Base-by-base conservation (phyloP, 805 yeast species). In the Cyberlindnera petersonii region DNA sequence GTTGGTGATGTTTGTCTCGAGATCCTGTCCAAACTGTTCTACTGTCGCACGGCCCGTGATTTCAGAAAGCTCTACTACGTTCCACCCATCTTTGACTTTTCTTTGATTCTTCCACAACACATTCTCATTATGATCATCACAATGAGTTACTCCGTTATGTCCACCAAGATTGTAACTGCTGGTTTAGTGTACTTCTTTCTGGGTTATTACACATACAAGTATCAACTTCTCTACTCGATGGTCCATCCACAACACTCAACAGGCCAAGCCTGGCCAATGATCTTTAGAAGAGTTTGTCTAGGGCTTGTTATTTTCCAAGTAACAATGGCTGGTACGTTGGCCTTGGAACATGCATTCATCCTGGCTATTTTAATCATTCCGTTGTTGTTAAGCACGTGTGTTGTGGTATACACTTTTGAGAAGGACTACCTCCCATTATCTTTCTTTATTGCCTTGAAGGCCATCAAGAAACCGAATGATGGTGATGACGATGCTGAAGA, bases 171-270 rank as follows among this genome's bases (percentile, higher is more conserved):
- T 41, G 69, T 93, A 42, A 74, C 86, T 3, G 86, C 95, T 18
- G 97, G 98, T 0, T 64, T 88, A 38, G 71, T 83, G 2, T 91
- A 93, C 60, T 91, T 93, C 59, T 61, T 85, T 6, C 64, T 87
- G 37, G 97, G 98, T 0, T 91, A 78, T 60, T 82, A 79, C 56
- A 95, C 91, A 4, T 87, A 80, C 71, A 91, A 91, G 61, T 91
- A 89, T 61, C 96, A 88, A 61, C 69, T 91, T 40, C 65, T 93
- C 42, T 91, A 86, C 58, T 82, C 96, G 0, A 85, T 93, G 71
- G 89, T 87, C 26, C 98, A 91, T 60, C 89, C 95, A 4, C 96
- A 93, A 31, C 98, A 91, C 64, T 88, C 97, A 0, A 93, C 96
- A 0, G 98, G 98, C 1, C 86, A 84, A 57, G 89, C 89, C 3